These are phyloP conservation scores for Rubia yunnanensis DNA, from an alignment of 257 asterid genomes.

Conservation along the genomic window DNA sequence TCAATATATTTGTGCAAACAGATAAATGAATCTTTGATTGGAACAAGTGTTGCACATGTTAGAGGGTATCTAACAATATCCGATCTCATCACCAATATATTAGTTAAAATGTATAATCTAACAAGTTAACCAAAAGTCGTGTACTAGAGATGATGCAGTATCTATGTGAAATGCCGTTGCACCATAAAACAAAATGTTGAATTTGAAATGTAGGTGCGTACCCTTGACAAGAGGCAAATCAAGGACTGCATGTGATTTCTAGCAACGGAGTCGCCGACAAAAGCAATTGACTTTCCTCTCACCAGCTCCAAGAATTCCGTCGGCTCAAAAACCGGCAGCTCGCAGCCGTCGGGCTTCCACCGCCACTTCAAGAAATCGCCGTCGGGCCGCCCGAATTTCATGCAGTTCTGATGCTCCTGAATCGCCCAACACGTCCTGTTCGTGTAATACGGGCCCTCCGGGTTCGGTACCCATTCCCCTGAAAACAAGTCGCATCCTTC, in stretches of 20 bases:
- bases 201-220: constrained; percentile 3
- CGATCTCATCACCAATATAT: too few species aligned
- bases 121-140: too few species aligned
- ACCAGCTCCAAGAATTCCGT: constrained; percentile 35
- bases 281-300: constrained; percentile 54
- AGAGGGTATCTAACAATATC: too few species aligned
- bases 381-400: constrained; percentile 66
- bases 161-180: too few species aligned
- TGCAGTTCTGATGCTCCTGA: constrained; percentile 82
- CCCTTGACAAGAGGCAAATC: constrained; percentile 69
- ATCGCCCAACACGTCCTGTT: constrained; percentile 55
- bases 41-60: too few species aligned
- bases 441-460: constrained; percentile 66
- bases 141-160: too few species aligned
- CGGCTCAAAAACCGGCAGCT: constrained; percentile 53
- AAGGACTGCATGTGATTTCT: constrained; percentile 84
- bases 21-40: too few species aligned
- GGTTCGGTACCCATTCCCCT: constrained; percentile 77
- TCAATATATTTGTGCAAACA: too few species aligned
- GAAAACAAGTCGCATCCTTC: constrained; percentile 52
- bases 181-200: neutral
- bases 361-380: constrained; percentile 50
- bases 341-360: constrained; percentile 76
- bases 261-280: constrained; percentile 75
- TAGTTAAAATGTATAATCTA: too few species aligned